Evolutionary conservation across 2,329 filamentous ascomycete genomes (phyloP), one percentile per base, ranked within the genome.

Genomic region (Microsporum audouinii): DNA sequence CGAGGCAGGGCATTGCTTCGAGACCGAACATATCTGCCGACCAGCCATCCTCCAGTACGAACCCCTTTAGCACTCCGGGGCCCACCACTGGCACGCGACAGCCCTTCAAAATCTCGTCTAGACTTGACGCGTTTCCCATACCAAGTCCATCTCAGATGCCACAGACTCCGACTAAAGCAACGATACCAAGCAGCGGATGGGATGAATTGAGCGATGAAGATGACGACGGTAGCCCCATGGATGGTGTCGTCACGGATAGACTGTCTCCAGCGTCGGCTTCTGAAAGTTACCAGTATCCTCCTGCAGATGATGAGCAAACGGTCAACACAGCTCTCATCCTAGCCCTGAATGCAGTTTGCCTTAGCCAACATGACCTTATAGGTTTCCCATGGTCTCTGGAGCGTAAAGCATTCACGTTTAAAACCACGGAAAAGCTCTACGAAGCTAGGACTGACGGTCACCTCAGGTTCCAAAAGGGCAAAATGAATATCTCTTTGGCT

Each of bases 321-420:
- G 63, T 64, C 1, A 64, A 64, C 29, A 63, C 61, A 7, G 58
- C 58, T 29, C 36, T 64, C 6, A 57, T 64, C 31, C n/a, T 62
- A 23, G 33, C 60, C 23, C 17, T 64, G 5, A 51, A 57, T 47
- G 55, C 58, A 57, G 41, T 64, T 5, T 64, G 62, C 7, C 10
- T 60, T 8, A 33, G 23, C 1, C 53, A 6, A 34, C 8, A 51
- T 3, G 0, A 3, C 2, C 12, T 51, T 12, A 34, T 38, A 5
- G 12, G 45, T 1, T 57, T 58, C 1, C 39, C 58, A 43, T 63
- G 62, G 62, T 17, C 43, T 4, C 29, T 62, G 31, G 34, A 63
- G 39, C 60, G 58, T 1, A 63, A 63, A 31, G 57, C 49, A 6
- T 63, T 63, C 14, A 14, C 23, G 1, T 58, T 64, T 27, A 29